Percentiles rank a stretch among this genome's conserved stretches.
Conservation (phyloP, 1,284 basidiomycete genomes). For the Inonotus hispidus region DNA sequence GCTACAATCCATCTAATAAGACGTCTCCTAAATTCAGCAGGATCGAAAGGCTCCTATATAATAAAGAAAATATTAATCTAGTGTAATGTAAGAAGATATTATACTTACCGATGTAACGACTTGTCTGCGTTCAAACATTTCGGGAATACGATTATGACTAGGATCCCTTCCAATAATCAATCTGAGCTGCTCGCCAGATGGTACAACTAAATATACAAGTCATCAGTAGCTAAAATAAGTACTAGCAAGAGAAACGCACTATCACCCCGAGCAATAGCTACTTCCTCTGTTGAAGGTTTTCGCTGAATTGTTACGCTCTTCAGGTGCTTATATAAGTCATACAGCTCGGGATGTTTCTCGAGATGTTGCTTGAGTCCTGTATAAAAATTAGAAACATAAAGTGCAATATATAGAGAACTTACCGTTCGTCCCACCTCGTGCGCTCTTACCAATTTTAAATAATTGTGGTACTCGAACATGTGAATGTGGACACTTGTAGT, state of each 20-base stretch:
- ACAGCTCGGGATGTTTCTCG: background rate
- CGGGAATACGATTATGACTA: background rate
- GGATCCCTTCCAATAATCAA: background rate
- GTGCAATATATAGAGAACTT: background rate
- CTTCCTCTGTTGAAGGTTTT: background rate
- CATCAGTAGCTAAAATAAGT: background rate
- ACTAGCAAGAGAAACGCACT: background rate
- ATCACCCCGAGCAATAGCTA: background rate
- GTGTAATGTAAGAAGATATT: background rate
- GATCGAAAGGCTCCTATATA: constrained; percentile 14
- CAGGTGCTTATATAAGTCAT: background rate
- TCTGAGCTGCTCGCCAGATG: background rate
- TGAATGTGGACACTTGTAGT: background rate
- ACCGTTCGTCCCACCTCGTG: background rate
- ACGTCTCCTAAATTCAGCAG: constrained; percentile 24
- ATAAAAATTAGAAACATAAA: background rate
- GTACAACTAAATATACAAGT: background rate
- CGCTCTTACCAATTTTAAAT: background rate
- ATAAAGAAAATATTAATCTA: background rate
- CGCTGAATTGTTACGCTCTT: background rate
- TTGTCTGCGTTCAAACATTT: background rate
- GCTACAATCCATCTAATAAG: constrained; percentile 28
- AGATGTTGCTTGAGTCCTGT: background rate
- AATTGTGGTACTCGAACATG: background rate
- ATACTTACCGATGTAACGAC: background rate